phyloP scores from a whole-genome alignment of 2,329 filamentous ascomycete species.

The Macrophomina pseudophaseolina region DNA sequence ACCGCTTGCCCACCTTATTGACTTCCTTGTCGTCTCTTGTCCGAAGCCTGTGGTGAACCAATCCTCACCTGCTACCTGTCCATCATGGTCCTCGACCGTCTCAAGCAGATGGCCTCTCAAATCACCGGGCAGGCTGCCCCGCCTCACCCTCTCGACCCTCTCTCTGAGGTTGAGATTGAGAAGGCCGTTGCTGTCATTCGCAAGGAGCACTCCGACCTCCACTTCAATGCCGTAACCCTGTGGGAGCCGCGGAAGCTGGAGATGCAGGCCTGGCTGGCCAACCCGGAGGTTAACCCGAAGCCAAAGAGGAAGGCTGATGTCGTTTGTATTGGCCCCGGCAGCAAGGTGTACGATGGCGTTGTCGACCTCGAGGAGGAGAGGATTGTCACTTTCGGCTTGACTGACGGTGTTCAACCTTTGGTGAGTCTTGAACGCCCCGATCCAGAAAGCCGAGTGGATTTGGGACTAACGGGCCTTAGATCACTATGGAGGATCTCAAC shows the following conservation, averaged over 20 bases:
- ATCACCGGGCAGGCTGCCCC: slow-evolving; percentile 60
- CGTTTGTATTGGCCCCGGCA: slow-evolving; percentile 78
- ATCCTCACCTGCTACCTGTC: background rate
- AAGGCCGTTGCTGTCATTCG: slow-evolving; percentile 70
- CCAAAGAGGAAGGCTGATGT: slow-evolving; percentile 79
- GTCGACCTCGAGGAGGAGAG: slow-evolving; percentile 72
- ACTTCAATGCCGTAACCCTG: slow-evolving; percentile 86
- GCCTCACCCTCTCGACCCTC: slow-evolving; percentile 79
- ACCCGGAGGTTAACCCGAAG: slow-evolving; percentile 63
- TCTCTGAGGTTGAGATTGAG: slow-evolving; percentile 75
- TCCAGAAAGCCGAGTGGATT: slow-evolving; percentile 23
- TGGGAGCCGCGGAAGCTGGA: slow-evolving; percentile 84
- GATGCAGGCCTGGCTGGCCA: slow-evolving; percentile 79
- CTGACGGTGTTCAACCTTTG: slow-evolving; percentile 80
- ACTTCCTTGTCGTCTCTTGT: background rate
- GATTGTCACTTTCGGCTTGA: slow-evolving; percentile 75
- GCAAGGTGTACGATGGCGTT: slow-evolving; percentile 81
- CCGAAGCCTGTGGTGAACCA: background rate
- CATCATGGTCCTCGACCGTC: slow-evolving; percentile 65
- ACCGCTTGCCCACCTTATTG: background rate
- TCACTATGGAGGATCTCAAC: slow-evolving; percentile 89
- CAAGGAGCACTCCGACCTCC: slow-evolving; percentile 71
- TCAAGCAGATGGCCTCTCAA: slow-evolving; percentile 68
- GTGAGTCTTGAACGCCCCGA: slow-evolving; percentile 50
- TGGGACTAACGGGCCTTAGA: slow-evolving; percentile 52